Conservation (phyloP, 345 rosid genomes). For the Populus ilicifolia region DNA sequence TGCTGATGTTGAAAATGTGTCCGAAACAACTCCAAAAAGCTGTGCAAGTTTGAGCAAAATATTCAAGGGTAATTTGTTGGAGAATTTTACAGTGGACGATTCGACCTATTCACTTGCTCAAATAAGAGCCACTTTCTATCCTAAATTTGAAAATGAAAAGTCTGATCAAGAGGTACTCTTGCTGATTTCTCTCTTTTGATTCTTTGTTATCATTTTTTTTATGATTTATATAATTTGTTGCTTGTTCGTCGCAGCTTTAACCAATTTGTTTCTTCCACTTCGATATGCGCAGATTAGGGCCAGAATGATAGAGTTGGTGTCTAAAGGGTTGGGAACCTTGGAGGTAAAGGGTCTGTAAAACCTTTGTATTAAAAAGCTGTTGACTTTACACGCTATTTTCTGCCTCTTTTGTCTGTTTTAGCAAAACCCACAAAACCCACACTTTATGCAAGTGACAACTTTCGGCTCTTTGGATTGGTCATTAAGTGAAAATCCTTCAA, state of each 20-base stretch:
- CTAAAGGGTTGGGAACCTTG: slow-evolving; percentile 72
- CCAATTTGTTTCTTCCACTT: slow-evolving; percentile 2
- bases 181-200: not conserved
- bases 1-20: slow-evolving; percentile 22
- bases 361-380: not conserved
- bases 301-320: slow-evolving; percentile 88
- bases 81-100: slow-evolving; percentile 62
- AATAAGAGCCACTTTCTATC: slow-evolving; percentile 94
- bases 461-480: too few relatives aligned
- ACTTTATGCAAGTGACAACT: too few relatives aligned
- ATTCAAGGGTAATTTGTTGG: slow-evolving; percentile 43
- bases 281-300: slow-evolving; percentile 53
- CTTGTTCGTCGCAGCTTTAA: not conserved
- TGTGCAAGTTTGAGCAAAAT: slow-evolving; percentile 42
- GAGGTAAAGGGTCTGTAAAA: slow-evolving; percentile 51
- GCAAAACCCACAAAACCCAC: too few relatives aligned
- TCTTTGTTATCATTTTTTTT: not conserved
- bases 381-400: not conserved
- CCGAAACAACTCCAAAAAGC: slow-evolving; percentile 23
- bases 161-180: slow-evolving; percentile 85
- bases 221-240: not conserved
- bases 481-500: too few relatives aligned
- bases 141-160: slow-evolving; percentile 96
- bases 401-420: not conserved
- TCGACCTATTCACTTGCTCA: slow-evolving; percentile 61